Conservation (phyloP, 768 basidiomycete species). For the Dioszegia hungarica region DNA sequence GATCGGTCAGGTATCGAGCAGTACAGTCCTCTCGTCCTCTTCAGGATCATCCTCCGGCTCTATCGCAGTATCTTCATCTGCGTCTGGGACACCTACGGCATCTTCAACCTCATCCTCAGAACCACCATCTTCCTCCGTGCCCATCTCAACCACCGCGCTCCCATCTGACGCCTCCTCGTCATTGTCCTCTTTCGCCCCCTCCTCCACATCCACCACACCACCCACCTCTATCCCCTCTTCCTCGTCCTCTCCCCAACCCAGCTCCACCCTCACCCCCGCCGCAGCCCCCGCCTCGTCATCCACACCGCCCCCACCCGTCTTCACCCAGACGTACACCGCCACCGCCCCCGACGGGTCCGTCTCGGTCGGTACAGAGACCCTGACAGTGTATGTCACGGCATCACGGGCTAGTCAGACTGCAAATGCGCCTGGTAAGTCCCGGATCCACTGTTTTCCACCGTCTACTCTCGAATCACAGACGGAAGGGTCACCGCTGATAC, state of each 20-base stretch:
- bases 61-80: not conserved
- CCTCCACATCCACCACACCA: not conserved
- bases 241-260: not conserved
- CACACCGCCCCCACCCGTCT: not conserved
- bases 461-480: no score
- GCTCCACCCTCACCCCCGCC: not conserved
- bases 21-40: no score
- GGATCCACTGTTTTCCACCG: no score
- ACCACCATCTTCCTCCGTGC: no score
- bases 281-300: not conserved
- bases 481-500: not conserved
- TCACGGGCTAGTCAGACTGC: no score
- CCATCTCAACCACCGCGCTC: not conserved
- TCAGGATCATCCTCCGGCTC: not conserved
- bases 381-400: constrained; percentile 14
- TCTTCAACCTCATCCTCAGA: no score
- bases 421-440: not conserved
- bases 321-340: constrained; percentile 2
- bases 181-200: not conserved
- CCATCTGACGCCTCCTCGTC: not conserved
- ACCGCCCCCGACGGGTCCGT: not conserved
- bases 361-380: constrained; percentile 4
- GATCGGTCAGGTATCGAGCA: no score
- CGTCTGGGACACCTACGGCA: no score
- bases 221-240: not conserved